A percentile compares a stretch with the other conserved stretches of the same genome.
phyloP scores from a whole-genome alignment of 257 asterid species.

The Nemophila menziesii region DNA sequence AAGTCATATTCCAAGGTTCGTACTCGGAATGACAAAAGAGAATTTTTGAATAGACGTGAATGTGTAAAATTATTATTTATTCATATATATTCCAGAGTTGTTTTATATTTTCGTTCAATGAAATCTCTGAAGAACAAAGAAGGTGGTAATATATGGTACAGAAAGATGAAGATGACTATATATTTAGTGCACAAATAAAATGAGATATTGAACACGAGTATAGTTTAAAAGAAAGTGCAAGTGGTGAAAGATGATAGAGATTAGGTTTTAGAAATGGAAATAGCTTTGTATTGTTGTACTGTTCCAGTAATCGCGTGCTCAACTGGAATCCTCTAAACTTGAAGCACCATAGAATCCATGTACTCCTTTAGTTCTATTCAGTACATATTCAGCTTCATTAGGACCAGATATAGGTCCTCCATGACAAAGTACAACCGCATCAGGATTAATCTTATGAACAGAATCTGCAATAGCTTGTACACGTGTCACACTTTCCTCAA shows the following conservation, averaged over 20 bases:
- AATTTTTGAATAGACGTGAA: too few relatives aligned
- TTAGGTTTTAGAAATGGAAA: constrained; percentile 31
- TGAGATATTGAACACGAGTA: background rate
- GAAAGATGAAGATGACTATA: background rate
- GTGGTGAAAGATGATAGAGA: background rate
- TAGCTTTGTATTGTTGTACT: constrained; percentile 68
- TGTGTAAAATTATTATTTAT: too few relatives aligned
- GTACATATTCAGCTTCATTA: constrained; percentile 66
- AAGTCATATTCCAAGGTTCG: too few relatives aligned
- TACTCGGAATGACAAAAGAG: too few relatives aligned
- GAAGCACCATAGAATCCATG: constrained; percentile 97
- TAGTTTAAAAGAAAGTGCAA: background rate
- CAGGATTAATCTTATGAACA: constrained; percentile 56
- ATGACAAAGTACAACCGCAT: constrained; percentile 78
- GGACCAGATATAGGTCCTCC: constrained; percentile 96
- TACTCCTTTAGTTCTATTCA: constrained; percentile 75
- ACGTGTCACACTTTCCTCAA: constrained; percentile 67
- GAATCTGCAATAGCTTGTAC: constrained; percentile 96
- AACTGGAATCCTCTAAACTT: constrained; percentile 92
- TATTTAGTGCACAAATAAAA: background rate
- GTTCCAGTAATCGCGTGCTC: constrained; percentile 79
- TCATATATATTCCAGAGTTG: too few relatives aligned
- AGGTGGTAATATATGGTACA: too few relatives aligned
- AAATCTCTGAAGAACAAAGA: too few relatives aligned
- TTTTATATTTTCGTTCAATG: too few relatives aligned